Conservation (phyloP, 164 flowering plant genomes). For the Annona squamosa region DNA sequence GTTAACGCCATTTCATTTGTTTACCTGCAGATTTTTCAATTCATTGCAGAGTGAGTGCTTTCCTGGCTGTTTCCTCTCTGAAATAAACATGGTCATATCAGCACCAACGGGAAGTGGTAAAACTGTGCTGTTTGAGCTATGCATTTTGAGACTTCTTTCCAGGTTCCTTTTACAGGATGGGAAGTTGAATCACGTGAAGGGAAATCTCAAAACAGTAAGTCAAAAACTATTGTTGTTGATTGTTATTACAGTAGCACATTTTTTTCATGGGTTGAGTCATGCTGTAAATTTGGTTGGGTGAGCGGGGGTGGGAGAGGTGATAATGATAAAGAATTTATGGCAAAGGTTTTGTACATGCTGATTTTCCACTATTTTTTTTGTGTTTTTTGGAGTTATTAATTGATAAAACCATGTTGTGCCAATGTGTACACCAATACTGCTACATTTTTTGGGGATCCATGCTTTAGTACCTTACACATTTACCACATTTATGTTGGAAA, state of each 20-base stretch:
- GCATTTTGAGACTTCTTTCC: conserved; percentile 91
- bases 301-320: too few species aligned
- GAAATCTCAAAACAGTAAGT: conserved; percentile 83
- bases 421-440: too few species aligned
- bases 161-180: conserved; percentile 66
- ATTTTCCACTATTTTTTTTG: too few species aligned
- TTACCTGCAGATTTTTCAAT: conserved; percentile 73
- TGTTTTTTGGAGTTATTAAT: too few species aligned
- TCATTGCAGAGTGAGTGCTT: conserved; percentile 98
- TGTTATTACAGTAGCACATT: background rate
- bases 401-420: background rate
- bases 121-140: conserved; percentile 93
- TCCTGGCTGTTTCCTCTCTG: conserved; percentile 69
- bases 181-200: conserved; percentile 57
- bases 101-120: conserved; percentile 99
- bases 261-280: background rate
- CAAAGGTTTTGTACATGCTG: too few species aligned
- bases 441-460: background rate
- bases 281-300: too few species aligned
- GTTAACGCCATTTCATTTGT: conserved; percentile 3
- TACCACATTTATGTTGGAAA: too few species aligned
- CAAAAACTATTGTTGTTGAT: background rate
- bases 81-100: conserved; percentile 85
- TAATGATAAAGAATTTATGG: too few species aligned
- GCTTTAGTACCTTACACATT: background rate